phyloP scores from a whole-genome alignment of 2,329 filamentous ascomycete species.

The Fusarium falciforme region DNA sequence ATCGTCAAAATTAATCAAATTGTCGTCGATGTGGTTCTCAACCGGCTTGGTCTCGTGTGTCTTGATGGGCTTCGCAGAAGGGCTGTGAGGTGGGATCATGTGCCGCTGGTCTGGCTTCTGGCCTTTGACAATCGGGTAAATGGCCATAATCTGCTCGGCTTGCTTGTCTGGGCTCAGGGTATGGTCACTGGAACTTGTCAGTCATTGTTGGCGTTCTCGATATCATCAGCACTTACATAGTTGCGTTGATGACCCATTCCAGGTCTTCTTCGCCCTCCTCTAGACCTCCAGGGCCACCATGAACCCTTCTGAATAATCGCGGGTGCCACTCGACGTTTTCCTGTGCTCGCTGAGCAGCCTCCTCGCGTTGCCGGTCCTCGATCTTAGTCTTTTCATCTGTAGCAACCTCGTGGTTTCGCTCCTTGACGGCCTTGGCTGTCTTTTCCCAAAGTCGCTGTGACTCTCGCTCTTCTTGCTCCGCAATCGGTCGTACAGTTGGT shows the following conservation, averaged over 20 bases:
- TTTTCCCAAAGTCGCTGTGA: constrained; percentile 89
- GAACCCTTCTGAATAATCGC: constrained; percentile 82
- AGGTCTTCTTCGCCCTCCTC: constrained; percentile 89
- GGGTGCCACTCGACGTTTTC: constrained; percentile 90
- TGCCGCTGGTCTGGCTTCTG: constrained; percentile 70
- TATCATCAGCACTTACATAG: constrained; percentile 70
- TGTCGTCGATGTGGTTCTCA: constrained; percentile 38
- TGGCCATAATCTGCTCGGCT: constrained; percentile 84
- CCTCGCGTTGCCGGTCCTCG: constrained; percentile 90
- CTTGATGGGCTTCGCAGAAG: constrained; percentile 22
- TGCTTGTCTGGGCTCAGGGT: constrained; percentile 73
- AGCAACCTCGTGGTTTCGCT: constrained; percentile 86
- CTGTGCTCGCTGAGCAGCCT: constrained; percentile 82
- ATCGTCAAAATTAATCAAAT: constrained; percentile 70
- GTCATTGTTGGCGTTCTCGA: neutral
- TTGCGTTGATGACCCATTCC: constrained; percentile 93
- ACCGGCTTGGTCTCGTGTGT: constrained; percentile 26
- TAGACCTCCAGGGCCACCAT: constrained; percentile 74
- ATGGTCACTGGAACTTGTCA: constrained; percentile 45
- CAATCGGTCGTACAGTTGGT: constrained; percentile 79
- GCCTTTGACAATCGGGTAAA: constrained; percentile 85
- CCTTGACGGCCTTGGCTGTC: constrained; percentile 84
- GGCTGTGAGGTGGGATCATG: constrained; percentile 62
- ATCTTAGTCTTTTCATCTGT: constrained; percentile 98
- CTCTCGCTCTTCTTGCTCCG: constrained; percentile 90